Percentiles rank a stretch among this genome's conserved stretches.
These are phyloP conservation scores for Phytophthora pistaciae DNA, from an alignment of 352 stramenopile genomes.

Conservation along the genomic window DNA sequence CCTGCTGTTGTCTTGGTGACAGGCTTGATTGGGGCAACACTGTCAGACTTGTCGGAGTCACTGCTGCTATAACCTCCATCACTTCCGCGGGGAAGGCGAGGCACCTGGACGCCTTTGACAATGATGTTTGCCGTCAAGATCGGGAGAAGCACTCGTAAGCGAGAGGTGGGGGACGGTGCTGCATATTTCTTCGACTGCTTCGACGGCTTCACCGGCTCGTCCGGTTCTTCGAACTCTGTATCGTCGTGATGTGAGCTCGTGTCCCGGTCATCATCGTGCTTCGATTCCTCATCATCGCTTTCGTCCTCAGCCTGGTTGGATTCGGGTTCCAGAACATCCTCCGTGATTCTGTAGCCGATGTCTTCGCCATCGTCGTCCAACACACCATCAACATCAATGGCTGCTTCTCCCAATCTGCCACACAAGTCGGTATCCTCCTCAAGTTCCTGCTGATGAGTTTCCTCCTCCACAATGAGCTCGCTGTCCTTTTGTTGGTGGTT, in stretches of 20 bases:
- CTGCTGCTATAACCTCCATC: slow-evolving; percentile 13
- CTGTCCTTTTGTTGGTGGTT: slow-evolving; percentile 18
- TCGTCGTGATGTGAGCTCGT: slow-evolving; percentile 4
- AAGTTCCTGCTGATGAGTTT: slow-evolving; percentile 28
- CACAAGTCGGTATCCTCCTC: slow-evolving; percentile 27
- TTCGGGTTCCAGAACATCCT: slow-evolving; percentile 14
- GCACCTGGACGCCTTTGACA: slow-evolving; percentile 53
- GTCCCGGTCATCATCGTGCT: slow-evolving; percentile 3
- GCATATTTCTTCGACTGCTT: slow-evolving; percentile 7
- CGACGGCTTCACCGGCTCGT: slow-evolving; percentile 3
- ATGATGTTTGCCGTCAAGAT: slow-evolving; percentile 34
- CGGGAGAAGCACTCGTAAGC: slow-evolving; percentile 29
- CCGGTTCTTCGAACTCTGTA: slow-evolving; percentile 12
- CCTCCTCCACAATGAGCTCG: slow-evolving; percentile 7
- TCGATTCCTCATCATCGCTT: slow-evolving; percentile 1
- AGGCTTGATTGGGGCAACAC: background rate
- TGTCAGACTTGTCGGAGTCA: slow-evolving; percentile 1
- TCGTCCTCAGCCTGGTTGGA: slow-evolving; percentile 72
- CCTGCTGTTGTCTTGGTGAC: slow-evolving; percentile 10
- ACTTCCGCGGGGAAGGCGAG: slow-evolving; percentile 40
- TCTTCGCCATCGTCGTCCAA: slow-evolving; percentile 19
- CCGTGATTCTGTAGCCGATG: slow-evolving; percentile 32
- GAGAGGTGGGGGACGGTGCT: background rate
- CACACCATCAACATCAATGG: slow-evolving; percentile 20
- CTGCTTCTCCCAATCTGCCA: slow-evolving; percentile 28